Conservation (phyloP, 208 protist genomes). For the Trypanosoma melophagium region DNA sequence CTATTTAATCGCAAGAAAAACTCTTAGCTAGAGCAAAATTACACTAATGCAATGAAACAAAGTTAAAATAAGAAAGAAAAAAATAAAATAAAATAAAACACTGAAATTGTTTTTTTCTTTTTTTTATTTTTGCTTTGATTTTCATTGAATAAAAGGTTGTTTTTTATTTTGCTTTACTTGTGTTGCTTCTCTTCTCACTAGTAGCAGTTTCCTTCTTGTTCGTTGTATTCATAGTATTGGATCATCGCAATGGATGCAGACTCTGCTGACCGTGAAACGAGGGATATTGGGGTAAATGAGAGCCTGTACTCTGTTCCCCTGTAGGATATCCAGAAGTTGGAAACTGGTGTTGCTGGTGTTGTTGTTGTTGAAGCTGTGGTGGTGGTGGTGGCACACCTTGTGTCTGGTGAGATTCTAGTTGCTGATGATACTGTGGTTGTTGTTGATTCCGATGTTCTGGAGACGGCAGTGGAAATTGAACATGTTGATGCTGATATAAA, state of each 20-base stretch:
- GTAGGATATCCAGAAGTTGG: not conserved
- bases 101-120: too few relatives aligned
- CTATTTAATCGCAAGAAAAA: not conserved
- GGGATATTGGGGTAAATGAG: not conserved
- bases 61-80: too few relatives aligned
- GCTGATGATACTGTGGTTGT: not conserved
- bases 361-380: not conserved
- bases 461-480: not conserved
- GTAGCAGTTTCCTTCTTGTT: not conserved
- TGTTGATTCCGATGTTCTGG: constrained; percentile 7
- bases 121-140: too few relatives aligned
- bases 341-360: not conserved
- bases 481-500: not conserved
- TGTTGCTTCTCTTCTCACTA: not conserved
- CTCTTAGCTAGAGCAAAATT: too few relatives aligned
- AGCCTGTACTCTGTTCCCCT: not conserved
- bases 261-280: not conserved
- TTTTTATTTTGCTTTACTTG: too few relatives aligned
- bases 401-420: not conserved
- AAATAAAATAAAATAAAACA: too few relatives aligned
- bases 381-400: not conserved
- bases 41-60: too few relatives aligned
- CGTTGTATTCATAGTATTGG: too few relatives aligned
- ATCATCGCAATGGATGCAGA: constrained; percentile 1
- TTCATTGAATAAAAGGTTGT: not conserved